Evolutionary conservation across 345 rosid genomes (phyloP).

Genomic region (Leavenworthia alabamica): DNA sequence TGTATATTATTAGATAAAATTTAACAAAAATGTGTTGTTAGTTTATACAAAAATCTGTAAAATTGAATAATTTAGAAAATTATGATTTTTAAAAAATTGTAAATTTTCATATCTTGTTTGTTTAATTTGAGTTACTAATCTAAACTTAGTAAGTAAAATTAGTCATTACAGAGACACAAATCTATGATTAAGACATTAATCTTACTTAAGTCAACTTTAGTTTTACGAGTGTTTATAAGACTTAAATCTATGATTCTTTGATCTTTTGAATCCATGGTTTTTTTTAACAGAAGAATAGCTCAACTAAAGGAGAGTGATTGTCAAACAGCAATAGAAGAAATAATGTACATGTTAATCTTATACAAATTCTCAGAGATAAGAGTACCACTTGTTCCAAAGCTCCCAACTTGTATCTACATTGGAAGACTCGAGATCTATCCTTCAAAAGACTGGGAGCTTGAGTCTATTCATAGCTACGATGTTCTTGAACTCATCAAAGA

Average conservation of each 20-base stretch:
- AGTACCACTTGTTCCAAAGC: constrained; percentile 84
- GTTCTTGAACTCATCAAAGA: constrained; percentile 65
- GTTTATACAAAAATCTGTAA: too few relatives aligned
- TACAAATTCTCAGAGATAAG: constrained; percentile 79
- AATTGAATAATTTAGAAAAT: too few relatives aligned
- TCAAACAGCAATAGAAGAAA: constrained; percentile 58
- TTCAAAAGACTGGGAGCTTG: constrained; percentile 80
- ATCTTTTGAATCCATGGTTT: not conserved
- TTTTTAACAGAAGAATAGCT: constrained; percentile 75
- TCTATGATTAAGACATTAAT: not conserved
- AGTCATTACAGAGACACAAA: not conserved
- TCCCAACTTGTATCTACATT: constrained; percentile 64
- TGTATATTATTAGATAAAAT: not conserved
- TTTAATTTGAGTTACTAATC: too few relatives aligned
- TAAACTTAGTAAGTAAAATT: too few relatives aligned
- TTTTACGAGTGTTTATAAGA: not conserved
- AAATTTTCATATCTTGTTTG: too few relatives aligned
- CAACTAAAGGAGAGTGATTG: constrained; percentile 57
- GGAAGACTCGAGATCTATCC: constrained; percentile 78
- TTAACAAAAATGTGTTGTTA: too few relatives aligned
- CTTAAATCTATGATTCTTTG: not conserved
- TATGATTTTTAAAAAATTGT: too few relatives aligned
- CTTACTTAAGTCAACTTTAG: not conserved
- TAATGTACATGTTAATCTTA: constrained; percentile 73
- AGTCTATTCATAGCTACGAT: constrained; percentile 61